Percentiles rank a stretch among this genome's conserved stretches.
Conservation (phyloP, 192 early-diverging fungal species). For the Backusella psychrophila region DNA sequence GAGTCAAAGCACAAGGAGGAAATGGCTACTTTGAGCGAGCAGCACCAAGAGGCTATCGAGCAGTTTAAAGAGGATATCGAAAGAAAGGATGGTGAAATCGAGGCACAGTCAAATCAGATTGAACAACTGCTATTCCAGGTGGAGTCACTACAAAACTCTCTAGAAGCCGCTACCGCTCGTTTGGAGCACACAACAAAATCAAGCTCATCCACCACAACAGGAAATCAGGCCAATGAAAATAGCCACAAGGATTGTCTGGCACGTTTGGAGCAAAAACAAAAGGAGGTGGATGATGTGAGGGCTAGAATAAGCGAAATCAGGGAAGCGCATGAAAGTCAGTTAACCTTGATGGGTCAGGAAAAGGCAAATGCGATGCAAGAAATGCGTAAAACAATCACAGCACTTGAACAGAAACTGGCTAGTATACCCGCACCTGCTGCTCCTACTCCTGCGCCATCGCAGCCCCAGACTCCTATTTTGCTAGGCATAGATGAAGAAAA, state of each 20-base stretch:
- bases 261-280: not conserved
- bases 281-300: conserved; percentile 4
- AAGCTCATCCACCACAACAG: not conserved
- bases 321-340: conserved; percentile 7
- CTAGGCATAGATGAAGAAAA: not conserved
- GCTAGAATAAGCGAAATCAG: conserved; percentile 4
- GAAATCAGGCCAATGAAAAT: not conserved
- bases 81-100: conserved; percentile 14
- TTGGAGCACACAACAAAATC: conserved; percentile 21
- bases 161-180: conserved; percentile 26
- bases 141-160: conserved; percentile 16
- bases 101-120: conserved; percentile 19
- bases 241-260: not conserved
- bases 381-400: not conserved
- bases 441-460: not conserved
- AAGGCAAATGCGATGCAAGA: conserved; percentile 14
- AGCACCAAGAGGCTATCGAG: conserved; percentile 1
- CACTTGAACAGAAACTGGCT: not conserved
- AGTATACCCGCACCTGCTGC: not conserved
- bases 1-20: not conserved
- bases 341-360: conserved; percentile 14
- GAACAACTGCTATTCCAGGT: conserved; percentile 16
- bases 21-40: not conserved
- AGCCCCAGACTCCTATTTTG: not conserved
- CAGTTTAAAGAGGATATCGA: not conserved